Conservation (phyloP, 352 stramenopile species). For the Nothophytophthora sp. region DNA sequence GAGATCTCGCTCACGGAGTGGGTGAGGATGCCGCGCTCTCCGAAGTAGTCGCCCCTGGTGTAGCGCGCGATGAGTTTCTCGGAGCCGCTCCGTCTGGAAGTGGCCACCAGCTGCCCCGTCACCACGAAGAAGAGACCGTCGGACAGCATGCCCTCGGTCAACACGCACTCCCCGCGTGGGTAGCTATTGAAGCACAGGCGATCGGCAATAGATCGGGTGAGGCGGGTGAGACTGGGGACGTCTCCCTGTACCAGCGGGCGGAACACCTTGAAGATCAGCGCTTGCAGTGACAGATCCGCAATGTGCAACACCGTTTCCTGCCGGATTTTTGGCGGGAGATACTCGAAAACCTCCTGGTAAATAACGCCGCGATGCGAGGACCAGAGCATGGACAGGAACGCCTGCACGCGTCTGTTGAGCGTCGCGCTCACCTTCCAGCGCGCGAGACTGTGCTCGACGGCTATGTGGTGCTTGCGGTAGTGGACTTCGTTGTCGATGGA, state of each 20-base stretch:
- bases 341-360: conserved; percentile 55
- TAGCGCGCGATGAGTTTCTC: conserved; percentile 8
- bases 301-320: conserved; percentile 52
- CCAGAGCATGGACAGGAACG: conserved; percentile 59
- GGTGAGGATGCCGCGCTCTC: conserved; percentile 42
- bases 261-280: conserved; percentile 30
- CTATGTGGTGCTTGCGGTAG: conserved; percentile 69
- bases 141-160: conserved; percentile 45
- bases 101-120: conserved; percentile 34
- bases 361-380: conserved; percentile 51
- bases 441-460: conserved; percentile 46
- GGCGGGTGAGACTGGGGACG: conserved; percentile 8
- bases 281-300: conserved; percentile 33
- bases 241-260: conserved; percentile 18
- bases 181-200: conserved; percentile 56
- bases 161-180: conserved; percentile 42
- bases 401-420: conserved; percentile 47
- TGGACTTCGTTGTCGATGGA: conserved; percentile 63
- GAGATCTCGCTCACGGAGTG: conserved; percentile 46
- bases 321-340: conserved; percentile 44
- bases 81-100: conserved; percentile 5
- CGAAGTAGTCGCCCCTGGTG: conserved; percentile 44
- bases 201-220: conserved; percentile 9
- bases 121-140: conserved; percentile 66
- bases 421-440: conserved; percentile 39